phyloP scores from a whole-genome alignment of 345 rosid genomes.

The Ceriops zippeliana region DNA sequence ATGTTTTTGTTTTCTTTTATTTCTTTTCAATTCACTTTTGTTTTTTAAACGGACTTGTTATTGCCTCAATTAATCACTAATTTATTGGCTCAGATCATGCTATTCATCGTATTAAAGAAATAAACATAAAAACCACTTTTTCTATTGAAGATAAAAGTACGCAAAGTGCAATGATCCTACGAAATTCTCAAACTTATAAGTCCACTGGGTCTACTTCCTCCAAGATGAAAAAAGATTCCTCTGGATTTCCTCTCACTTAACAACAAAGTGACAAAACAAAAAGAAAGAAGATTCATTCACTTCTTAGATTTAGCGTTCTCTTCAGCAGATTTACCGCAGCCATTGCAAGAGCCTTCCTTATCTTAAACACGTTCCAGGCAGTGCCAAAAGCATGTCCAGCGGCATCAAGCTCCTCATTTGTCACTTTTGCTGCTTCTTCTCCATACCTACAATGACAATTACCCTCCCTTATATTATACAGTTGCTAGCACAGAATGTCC shows the following conservation, averaged over 20 bases:
- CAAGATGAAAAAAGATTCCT: neutral
- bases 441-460: slow-evolving; percentile 56
- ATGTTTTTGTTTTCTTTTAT: no score
- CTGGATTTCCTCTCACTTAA: neutral
- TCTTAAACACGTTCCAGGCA: slow-evolving; percentile 95
- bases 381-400: slow-evolving; percentile 89
- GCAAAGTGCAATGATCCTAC: neutral
- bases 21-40: no score
- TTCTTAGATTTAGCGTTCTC: slow-evolving; percentile 42
- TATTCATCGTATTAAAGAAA: no score
- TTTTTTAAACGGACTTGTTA: no score
- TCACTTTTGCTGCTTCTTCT: slow-evolving; percentile 61
- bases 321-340: slow-evolving; percentile 51
- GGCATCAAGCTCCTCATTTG: slow-evolving; percentile 71
- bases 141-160: neutral
- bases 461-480: neutral
- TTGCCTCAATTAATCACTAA: no score
- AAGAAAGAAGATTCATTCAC: neutral
- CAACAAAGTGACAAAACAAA: neutral
- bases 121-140: no score
- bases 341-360: slow-evolving; percentile 72
- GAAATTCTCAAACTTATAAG: neutral
- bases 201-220: neutral
- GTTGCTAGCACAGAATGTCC: neutral
- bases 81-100: no score